Evolutionary conservation across 2,329 filamentous ascomycete genomes (phyloP), one percentile per base, ranked within the genome.

Genomic region (Albophoma yamanashiensis): DNA sequence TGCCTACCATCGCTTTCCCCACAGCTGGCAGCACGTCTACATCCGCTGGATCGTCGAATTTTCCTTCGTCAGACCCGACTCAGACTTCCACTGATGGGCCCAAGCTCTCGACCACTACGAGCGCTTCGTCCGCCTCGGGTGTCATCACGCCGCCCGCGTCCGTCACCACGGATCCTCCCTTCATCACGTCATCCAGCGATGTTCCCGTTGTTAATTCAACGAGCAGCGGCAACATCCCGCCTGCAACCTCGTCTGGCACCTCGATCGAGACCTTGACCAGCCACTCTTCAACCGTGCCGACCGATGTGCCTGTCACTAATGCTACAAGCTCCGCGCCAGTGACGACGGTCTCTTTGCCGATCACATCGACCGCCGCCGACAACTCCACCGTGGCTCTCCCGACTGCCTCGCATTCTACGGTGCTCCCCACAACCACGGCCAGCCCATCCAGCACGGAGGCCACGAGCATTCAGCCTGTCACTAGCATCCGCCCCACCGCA

Each of bases 401-500:
- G 17, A 56, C 55, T 14, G 40, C 53, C 1, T 17, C 55, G 27
- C 57, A 62, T 4, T 17, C 60, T 1, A 17, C 60, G 1, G 55
- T 61, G 56, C 55, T 55, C 31, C 58, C 62, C 36, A 31, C 45
- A 15, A 50, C 64, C 15, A 56, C 61, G 27, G 64, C 66, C 22
- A 70, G 66, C 20, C 63, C 63, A 4, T 62, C 64, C 8, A 57
- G 66, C 12, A 62, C 65, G 22, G 57, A 66, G 11, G 61, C 58
- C 20, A 61, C 63, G 4, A 55, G 38, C 12, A n/a, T 39, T 22
- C 63, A 65, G 34, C 66, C 65, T 22, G 63, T 74, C 36, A 80
- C 77, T 4, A 78, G 74, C 67, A 69, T 78, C 63, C 66, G 72
- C 38, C 68, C 75, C 9, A 78, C 75, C 34, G 75, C 74, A 56